Evolutionary conservation across 2,329 filamentous ascomycete genomes (phyloP), one percentile per base, ranked within the genome.

Genomic region (Ceratocystis papillata): DNA sequence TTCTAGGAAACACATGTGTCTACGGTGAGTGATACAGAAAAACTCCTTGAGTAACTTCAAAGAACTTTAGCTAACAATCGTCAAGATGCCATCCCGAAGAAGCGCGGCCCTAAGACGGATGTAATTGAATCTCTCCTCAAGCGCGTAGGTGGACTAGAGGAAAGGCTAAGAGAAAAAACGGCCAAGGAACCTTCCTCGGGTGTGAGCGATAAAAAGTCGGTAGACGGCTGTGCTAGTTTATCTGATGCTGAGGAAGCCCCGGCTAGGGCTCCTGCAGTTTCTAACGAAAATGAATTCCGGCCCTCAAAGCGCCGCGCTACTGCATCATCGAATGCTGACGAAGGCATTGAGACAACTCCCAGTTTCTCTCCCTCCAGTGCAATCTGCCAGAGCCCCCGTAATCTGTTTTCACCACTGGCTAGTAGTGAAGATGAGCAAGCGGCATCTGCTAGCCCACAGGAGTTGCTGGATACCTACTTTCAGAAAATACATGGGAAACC

Each of bases 91-190:
- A 84, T 94, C 20, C 90, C 90, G 0, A 95, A 95, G 77, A 95
- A 95, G 75, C 82, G 90, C 73, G 90, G 90, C 0, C 90, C 90
- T 2, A 96, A 96, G 76, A 95, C 90, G 33, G 90, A 96, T 73
- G 89, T 95, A 3, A 79, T 95, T 41, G 90, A 95, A 74, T 28
- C 90, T 1, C 78, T 95, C 7, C 73, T 95, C 67, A 95, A 93
- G 75, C 83, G 90, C 64, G 90, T 95, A 1, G 90, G 95, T 73
- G 90, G 90, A 1, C 78, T 95, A 63, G 90, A 95, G 74, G 89
- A 88, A 72, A 85, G 87, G 69, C 79, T 95, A 48, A 89, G 90
- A 73, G 84, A 87, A 69, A 84, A 86, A 71, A 85, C 85, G 22
- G 74, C 75, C 10, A 73, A 75, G 45, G 69, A 70, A 12, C 63